Evolutionary conservation across 2,329 filamentous ascomycete species (phyloP), one percentile per base, ranked within the genome.

Genomic region (Aspergillus viridinutans): DNA sequence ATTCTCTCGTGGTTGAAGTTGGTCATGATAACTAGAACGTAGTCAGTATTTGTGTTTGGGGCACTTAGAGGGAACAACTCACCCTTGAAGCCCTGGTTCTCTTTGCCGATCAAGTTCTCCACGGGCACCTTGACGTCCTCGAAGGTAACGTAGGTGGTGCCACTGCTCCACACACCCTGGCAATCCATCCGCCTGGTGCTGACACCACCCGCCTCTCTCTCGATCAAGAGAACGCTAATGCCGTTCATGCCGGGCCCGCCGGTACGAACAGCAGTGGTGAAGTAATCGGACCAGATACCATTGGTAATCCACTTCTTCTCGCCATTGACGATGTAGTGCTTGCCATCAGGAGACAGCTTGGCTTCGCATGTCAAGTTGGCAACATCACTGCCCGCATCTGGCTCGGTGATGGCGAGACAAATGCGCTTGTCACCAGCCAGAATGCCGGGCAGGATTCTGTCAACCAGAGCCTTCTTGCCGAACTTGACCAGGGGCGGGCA

Each of bases 251-350:
- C 94, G 25, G 85, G 80, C 35, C 86, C 88, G 62, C 89, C 92
- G 6, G 94, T 99, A 59, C 94, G 88, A 42, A 99, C 94, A 26
- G 93, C 94, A 14, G 90, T 95, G 55, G 94, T 97, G 81, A 97
- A 97, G 81, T 97, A 99, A 76, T 99, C 94, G 61, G 83, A 85
- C 91, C 92, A 97, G 69, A 97, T 85, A 70, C 94, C 94, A 78
- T 99, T 99, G 69, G 93, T 97, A 76, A 97, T 97, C 93, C 94
- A 97, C 80, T 99, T 99, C 89, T 99, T 97, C 85, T 97, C 93
- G 55, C 94, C 94, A 71, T 97, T 99, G 77, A 99, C 94, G 66
- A 97, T 97, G 78, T 95, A 99, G 80, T 97, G 91, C 82, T 97
- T 97, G 70, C 94, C 94, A 69, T 99, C 94, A 67, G 94, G 90